Evolutionary conservation across 768 basidiomycete genomes (phyloP), one percentile per base, ranked within the genome.

Genomic region (Gloeophyllum trabeum): DNA sequence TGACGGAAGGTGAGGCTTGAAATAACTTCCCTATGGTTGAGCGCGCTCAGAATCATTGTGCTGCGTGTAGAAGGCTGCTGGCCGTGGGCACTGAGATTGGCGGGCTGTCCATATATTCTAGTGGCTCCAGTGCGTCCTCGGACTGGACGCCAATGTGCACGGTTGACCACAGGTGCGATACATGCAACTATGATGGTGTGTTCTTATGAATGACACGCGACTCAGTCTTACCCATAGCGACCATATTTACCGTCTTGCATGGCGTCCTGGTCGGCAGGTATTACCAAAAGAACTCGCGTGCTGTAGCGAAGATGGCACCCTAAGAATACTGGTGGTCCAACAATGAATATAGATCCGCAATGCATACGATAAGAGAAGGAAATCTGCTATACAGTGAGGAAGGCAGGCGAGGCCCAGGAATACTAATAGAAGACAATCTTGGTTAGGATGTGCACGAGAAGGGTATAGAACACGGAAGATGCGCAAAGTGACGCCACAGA

Each of bases 251-350:
- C 73, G 74, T 44, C 63, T 96, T 43, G 69, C 78, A n/a, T 97
- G 89, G 88, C 71, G 81, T 26, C 77, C 81, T 23, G 57, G 7
- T 7, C 36, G 20, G 58, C 12, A 51, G 47, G 5, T 49, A 56
- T 23, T 53, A 42, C 10, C 51, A 48, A 39, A 48, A 43, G 69
- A 76, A 45, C 70, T 97, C 41, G 93, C 89, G 24, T 89, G 80
- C 45, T 89, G 89, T 54, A 87, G 88, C 60, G 90, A 94, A 66
- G 93, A 97, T 70, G 80, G 87, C 67, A 85, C 84, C 68, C 66
- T 93, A 62, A 83, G 79, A 61, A 70, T 94, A 65, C 64, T 79
- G 60, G 67, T 67, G 54, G 65, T 88, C 64, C 74, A 70, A 48
- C 22, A 44, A 34, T 51, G 56, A 63, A 47, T 32, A 16, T 32